Base-by-base conservation (phyloP, 2,329 filamentous ascomycete genomes). In the Ophiostoma australiae region DNA sequence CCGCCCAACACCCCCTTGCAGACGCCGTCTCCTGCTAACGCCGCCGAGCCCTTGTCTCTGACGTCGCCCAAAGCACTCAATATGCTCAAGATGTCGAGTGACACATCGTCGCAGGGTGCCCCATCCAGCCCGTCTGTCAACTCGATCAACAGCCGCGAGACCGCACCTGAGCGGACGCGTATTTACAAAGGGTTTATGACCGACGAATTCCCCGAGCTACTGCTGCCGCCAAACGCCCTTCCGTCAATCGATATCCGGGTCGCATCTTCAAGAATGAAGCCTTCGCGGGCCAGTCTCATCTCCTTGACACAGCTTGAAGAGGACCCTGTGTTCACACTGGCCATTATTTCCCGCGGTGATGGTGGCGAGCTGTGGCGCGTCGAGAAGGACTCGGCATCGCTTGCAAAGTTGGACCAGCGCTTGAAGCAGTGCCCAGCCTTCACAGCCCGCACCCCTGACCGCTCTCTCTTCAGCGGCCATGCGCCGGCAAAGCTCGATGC, bases 401-500 rank as follows among this genome's bases (percentile, higher is more conserved):
- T 99, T 37, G 86, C 88, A n/a, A 89, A 90, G 74, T 84, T 99
- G 48, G 94, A 98, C 78, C 86, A 92, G 71, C 88, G 91, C 72
- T 81, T 99, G 73, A 94, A 92, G 78, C 88, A 91, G 70, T 87
- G 90, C 66, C 81, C 87, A n/a, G 81, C 85, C 6, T 93, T 97
- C 76, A 87, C 86, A 13, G 91, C 89, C 13, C 93, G 84, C 78
- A 87, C 94, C 2, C 95, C 95, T 0, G 95, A 99, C 74, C 87
- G 91, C 73, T 89, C 89, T 3, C 83, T 99, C 4, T 99, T 99
- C 79, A 93, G 85, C 73, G 95, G 95, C 0, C 94, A 99, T 80
- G 92, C 95, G 2, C 95, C 95, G 4, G 94, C 94, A 7, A 97
- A 94, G 78, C 87, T 99, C 67, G 95, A 99, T 81, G 91, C 93